phyloP scores from a whole-genome alignment of 2,329 filamentous ascomycete genomes.

The Metarhizium sp. region DNA sequence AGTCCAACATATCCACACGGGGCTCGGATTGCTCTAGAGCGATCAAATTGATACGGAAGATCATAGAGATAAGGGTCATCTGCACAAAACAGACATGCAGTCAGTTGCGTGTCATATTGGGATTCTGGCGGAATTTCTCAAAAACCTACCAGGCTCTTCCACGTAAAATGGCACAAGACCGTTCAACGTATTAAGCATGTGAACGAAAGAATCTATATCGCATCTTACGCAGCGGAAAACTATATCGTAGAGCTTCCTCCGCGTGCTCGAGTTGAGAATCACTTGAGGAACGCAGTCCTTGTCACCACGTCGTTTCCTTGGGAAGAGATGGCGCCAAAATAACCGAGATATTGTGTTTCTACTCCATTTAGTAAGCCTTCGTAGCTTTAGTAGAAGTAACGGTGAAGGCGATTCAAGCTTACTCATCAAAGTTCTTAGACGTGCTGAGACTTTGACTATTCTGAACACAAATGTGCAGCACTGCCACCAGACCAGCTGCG shows the following conservation, averaged over 20 bases:
- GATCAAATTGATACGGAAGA: slow-evolving; percentile 52
- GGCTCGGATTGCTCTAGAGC: slow-evolving; percentile 59
- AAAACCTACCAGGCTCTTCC: slow-evolving; percentile 25
- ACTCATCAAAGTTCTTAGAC: slow-evolving; percentile 18
- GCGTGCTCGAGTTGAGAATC: slow-evolving; percentile 44
- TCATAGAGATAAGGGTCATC: slow-evolving; percentile 51
- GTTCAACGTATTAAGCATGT: slow-evolving; percentile 35
- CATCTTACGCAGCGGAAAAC: slow-evolving; percentile 47
- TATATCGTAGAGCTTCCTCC: slow-evolving; percentile 51
- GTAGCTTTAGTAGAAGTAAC: background rate
- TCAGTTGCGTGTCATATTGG: background rate
- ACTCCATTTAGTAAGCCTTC: slow-evolving; percentile 4
- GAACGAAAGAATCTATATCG: slow-evolving; percentile 35
- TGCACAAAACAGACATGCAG: slow-evolving; percentile 3
- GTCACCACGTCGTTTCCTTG: slow-evolving; percentile 18
- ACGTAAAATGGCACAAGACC: slow-evolving; percentile 27
- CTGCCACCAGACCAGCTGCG: slow-evolving; percentile 18
- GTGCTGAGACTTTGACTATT: slow-evolving; percentile 15
- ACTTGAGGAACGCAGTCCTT: slow-evolving; percentile 24
- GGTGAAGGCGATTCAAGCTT: slow-evolving; percentile 2
- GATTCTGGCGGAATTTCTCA: background rate
- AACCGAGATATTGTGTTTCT: slow-evolving; percentile 30
- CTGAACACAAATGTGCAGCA: slow-evolving; percentile 22
- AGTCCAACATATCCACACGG: slow-evolving; percentile 78
- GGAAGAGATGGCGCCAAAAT: slow-evolving; percentile 59